Evolutionary conservation across 345 rosid genomes (phyloP).

Genomic region (Dovyalis caffra): DNA sequence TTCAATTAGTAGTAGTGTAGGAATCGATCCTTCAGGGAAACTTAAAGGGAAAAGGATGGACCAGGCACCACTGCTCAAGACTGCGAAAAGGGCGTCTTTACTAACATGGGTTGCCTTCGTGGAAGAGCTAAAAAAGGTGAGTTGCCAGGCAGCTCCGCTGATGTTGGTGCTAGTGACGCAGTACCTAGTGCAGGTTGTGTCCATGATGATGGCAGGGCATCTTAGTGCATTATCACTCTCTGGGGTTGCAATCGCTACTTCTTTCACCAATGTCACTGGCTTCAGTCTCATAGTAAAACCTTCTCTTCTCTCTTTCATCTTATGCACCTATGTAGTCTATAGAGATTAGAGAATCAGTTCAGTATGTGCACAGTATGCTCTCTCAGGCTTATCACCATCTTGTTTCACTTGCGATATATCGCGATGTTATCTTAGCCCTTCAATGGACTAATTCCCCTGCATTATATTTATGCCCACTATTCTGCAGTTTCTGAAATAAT

Average conservation of each 20-base stretch:
- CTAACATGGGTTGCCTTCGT: not conserved
- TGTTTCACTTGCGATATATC: not conserved
- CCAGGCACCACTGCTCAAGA: not conserved
- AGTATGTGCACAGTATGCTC: too few species aligned
- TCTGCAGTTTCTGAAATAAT: too few species aligned
- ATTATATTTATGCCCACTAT: too few species aligned
- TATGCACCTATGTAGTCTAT: too few species aligned
- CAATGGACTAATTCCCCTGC: too few species aligned
- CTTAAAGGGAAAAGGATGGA: not conserved
- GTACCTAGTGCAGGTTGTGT: slow-evolving; percentile 20
- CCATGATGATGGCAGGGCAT: slow-evolving; percentile 35
- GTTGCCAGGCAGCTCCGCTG: slow-evolving; percentile 33
- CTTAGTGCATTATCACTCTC: slow-evolving; percentile 29
- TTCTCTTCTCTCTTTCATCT: too few species aligned
- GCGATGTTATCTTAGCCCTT: not conserved
- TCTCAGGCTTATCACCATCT: too few species aligned
- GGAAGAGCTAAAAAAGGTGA: slow-evolving; percentile 27
- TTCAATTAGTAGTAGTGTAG: too few species aligned
- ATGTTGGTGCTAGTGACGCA: slow-evolving; percentile 22
- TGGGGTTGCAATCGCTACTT: slow-evolving; percentile 26
- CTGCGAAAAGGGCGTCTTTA: not conserved
- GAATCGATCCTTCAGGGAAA: not conserved
- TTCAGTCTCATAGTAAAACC: slow-evolving; percentile 21
- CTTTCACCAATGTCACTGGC: slow-evolving; percentile 33
- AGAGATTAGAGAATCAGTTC: too few species aligned